phyloP scores from a whole-genome alignment of 257 asterid genomes.

The Jacaranda mimosifolia region DNA sequence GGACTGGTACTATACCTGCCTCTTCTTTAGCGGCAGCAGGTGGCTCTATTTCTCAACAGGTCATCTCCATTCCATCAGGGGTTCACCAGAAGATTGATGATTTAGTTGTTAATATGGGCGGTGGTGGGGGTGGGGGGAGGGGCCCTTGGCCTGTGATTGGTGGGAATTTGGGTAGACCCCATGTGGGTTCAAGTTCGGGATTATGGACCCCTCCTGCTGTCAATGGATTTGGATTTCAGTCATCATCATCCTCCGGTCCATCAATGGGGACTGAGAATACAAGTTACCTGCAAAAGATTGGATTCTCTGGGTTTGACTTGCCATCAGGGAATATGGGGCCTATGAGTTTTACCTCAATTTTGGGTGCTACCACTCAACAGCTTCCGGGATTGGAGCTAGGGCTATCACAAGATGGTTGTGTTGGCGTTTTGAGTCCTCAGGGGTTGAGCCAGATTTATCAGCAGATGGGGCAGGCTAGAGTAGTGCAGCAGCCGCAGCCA shows the following conservation, averaged over 20 bases:
- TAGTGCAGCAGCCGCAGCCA: slow-evolving; percentile 43
- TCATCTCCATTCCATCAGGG: slow-evolving; percentile 55
- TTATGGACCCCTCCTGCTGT: slow-evolving; percentile 58
- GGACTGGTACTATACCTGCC: slow-evolving; percentile 80
- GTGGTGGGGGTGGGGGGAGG: slow-evolving; percentile 55
- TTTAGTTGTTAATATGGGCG: slow-evolving; percentile 45
- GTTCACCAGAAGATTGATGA: slow-evolving; percentile 60
- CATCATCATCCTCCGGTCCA: slow-evolving; percentile 52
- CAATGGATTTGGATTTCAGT: slow-evolving; percentile 55
- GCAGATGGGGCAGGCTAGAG: slow-evolving; percentile 59
- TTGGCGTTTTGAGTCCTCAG: slow-evolving; percentile 47
- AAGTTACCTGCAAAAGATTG: neutral
- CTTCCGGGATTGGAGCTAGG: slow-evolving; percentile 83
- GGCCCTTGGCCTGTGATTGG: slow-evolving; percentile 58
- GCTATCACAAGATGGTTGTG: slow-evolving; percentile 68
- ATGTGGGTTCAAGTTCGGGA: slow-evolving; percentile 47
- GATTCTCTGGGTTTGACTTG: slow-evolving; percentile 67
- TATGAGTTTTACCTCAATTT: slow-evolving; percentile 68
- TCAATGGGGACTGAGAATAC: slow-evolving; percentile 44
- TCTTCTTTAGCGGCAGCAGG: slow-evolving; percentile 69
- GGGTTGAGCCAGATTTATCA: slow-evolving; percentile 64
- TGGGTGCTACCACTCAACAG: slow-evolving; percentile 56
- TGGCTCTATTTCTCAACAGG: slow-evolving; percentile 52
- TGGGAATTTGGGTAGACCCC: slow-evolving; percentile 62
- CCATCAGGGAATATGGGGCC: slow-evolving; percentile 53